These are phyloP conservation scores for Cornus florida DNA, from an alignment of 148 eudicot genomes.

Conservation along the genomic window DNA sequence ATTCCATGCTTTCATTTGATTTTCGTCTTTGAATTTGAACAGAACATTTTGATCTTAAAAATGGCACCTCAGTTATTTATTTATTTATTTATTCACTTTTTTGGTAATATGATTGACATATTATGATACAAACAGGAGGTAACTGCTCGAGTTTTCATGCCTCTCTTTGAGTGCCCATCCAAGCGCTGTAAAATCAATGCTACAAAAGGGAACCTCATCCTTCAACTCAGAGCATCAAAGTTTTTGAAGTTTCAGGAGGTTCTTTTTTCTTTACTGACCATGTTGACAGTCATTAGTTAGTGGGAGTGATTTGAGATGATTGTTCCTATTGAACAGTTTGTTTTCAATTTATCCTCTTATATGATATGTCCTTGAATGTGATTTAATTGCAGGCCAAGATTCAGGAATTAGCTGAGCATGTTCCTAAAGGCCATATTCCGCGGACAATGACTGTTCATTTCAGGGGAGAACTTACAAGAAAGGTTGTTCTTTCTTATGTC, in stretches of 20 bases:
- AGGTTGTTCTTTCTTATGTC: constrained; percentile 48
- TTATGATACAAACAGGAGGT: constrained; percentile 64
- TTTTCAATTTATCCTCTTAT: background rate
- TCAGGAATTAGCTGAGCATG: constrained; percentile 96
- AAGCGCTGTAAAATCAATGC: constrained; percentile 64
- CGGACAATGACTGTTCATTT: constrained; percentile 90
- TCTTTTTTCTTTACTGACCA: background rate
- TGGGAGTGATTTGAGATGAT: background rate
- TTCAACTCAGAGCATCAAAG: constrained; percentile 95
- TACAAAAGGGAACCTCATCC: constrained; percentile 88
- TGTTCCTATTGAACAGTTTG: background rate
- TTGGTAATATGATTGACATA: constrained; percentile 8
- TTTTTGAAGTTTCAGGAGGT: constrained; percentile 99
- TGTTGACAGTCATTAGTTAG: background rate
- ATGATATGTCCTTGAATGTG: background rate
- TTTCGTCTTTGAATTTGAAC: background rate
- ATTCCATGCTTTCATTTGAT: background rate
- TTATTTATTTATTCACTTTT: too few species aligned
- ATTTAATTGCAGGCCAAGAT: constrained; percentile 72
- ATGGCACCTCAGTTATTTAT: background rate
- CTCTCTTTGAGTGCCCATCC: constrained; percentile 93
- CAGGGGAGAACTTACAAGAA: constrained; percentile 96
- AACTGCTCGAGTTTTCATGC: constrained; percentile 94
- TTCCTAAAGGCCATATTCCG: constrained; percentile 99
- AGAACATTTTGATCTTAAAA: background rate